These are phyloP conservation scores for Candida suzukii DNA, from an alignment of 805 yeast species.

Conservation along the genomic window DNA sequence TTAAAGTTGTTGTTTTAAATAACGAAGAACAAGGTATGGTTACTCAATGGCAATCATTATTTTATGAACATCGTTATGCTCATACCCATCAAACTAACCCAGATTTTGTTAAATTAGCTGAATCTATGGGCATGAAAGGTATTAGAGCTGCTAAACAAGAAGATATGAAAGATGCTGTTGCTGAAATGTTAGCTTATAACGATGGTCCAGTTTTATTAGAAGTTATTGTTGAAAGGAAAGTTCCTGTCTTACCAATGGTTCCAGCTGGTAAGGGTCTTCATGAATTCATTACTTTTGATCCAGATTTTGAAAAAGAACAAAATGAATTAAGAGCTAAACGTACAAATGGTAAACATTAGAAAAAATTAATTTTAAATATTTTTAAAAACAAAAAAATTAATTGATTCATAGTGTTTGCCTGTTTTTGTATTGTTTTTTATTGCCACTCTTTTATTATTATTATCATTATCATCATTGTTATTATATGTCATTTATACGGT, in stretches of 20 bases:
- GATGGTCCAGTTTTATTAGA: constrained; percentile 87
- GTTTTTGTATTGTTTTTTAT: too few species aligned
- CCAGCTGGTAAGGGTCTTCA: constrained; percentile 94
- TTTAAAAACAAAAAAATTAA: not conserved
- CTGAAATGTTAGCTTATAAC: constrained; percentile 62
- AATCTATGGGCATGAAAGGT: constrained; percentile 88
- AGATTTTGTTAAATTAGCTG: constrained; percentile 86
- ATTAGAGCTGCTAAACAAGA: constrained; percentile 64
- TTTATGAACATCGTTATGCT: constrained; percentile 95
- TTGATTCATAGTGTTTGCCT: not conserved
- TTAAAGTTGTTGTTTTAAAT: constrained; percentile 82
- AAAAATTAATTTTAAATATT: not conserved
- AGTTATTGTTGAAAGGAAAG: constrained; percentile 85
- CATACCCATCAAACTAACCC: constrained; percentile 97
- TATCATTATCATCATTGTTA: too few species aligned
- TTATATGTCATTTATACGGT: too few species aligned
- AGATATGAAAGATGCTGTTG: constrained; percentile 51
- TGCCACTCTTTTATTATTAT: too few species aligned
- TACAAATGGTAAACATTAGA: constrained; percentile 63
- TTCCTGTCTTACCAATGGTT: constrained; percentile 97
- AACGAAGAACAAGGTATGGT: constrained; percentile 99
- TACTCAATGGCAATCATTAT: constrained; percentile 97
- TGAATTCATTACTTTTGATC: constrained; percentile 85
- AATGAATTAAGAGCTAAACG: constrained; percentile 60
- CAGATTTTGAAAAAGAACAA: constrained; percentile 69